These are phyloP conservation scores for Sclerotinia trifoliorum DNA, from an alignment of 2,329 filamentous ascomycete genomes.

Conservation along the genomic window DNA sequence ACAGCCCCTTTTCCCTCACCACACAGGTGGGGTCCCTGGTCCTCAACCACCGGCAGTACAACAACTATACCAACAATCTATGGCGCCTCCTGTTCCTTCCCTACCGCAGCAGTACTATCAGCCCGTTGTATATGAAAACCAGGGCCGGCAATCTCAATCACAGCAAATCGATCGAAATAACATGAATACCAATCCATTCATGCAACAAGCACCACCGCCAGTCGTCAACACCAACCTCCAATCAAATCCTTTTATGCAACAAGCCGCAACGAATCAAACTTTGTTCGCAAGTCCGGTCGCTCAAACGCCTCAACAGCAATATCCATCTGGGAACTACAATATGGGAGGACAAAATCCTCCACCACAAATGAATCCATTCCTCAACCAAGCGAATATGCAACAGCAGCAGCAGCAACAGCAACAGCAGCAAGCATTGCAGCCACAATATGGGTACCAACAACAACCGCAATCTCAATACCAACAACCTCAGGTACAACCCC, in stretches of 20 bases:
- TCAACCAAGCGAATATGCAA: slow-evolving; percentile 27
- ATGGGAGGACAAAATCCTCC: slow-evolving; percentile 25
- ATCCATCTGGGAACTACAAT: slow-evolving; percentile 28
- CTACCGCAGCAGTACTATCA: slow-evolving; percentile 38
- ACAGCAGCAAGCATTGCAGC: background rate
- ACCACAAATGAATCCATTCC: slow-evolving; percentile 28
- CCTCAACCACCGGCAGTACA: slow-evolving; percentile 44
- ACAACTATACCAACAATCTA: slow-evolving; percentile 41
- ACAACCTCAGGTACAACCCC: slow-evolving; percentile 33
- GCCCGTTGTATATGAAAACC: slow-evolving; percentile 36
- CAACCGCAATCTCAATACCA: slow-evolving; percentile 31
- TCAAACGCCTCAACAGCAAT: slow-evolving; percentile 42
- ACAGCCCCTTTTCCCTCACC: slow-evolving; percentile 70
- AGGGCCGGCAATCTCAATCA: slow-evolving; percentile 31
- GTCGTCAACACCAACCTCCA: slow-evolving; percentile 38
- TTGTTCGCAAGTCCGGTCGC: slow-evolving; percentile 34
- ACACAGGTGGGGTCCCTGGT: slow-evolving; percentile 60
- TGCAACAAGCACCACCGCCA: slow-evolving; percentile 30
- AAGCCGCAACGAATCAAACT: slow-evolving; percentile 35
- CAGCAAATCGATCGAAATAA: slow-evolving; percentile 25
- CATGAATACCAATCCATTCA: slow-evolving; percentile 37
- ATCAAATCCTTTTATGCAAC: slow-evolving; percentile 45
- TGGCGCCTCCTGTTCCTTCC: slow-evolving; percentile 39
- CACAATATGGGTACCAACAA: slow-evolving; percentile 16
- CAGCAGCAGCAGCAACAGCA: slow-evolving; percentile 10